Evolutionary conservation across 2,329 filamentous ascomycete genomes (phyloP), one percentile per base, ranked within the genome.

Genomic region (Talaromyces sp.): DNA sequence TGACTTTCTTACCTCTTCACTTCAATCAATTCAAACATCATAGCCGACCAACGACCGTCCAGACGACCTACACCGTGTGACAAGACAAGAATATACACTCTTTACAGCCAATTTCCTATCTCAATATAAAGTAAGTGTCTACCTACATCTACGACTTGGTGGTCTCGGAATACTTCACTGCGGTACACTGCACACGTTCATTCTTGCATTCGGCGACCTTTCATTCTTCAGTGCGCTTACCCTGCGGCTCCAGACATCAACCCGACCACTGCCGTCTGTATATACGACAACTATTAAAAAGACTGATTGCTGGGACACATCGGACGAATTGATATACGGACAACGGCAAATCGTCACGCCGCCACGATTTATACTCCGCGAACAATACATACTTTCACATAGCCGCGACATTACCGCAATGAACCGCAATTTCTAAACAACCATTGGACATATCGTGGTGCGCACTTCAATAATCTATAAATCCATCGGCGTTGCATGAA

Each of bases 371-470:
- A 56, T 3, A 13, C 7, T 33, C 33, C 6, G 31, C 31, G 31
- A 54, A 35, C 50, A 19, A 35, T 52, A 54, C n/a, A 35, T 52
- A 54, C n/a, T 13, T 4, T 37, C n/a, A 22, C 31, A 56, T 17
- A 4, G 27, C 52, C 9, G 50, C 49, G 49, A 52, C 27, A 35
- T 37, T 54, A 37, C 60, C 49, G 43, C 60, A 39, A 62, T 62
- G 60, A 62, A 17, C 19, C 35, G 22, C 15, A 35, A 25, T 31
- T 1, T 19, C 9, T 62, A 45, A 54, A 31, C 35, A 33, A 59
- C 22, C 4, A 25, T 13, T 31, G 19, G 33, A 43, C n/a, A 58
- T 35, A 54, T 35, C 52, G 52, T 56, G 52, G 52, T 56, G 31
- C n/a, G 52, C 52, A 56, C 11, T 15, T 39, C 10, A 15, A 56